Conservation (phyloP, 257 asterid species). For the Catharanthus roseus region DNA sequence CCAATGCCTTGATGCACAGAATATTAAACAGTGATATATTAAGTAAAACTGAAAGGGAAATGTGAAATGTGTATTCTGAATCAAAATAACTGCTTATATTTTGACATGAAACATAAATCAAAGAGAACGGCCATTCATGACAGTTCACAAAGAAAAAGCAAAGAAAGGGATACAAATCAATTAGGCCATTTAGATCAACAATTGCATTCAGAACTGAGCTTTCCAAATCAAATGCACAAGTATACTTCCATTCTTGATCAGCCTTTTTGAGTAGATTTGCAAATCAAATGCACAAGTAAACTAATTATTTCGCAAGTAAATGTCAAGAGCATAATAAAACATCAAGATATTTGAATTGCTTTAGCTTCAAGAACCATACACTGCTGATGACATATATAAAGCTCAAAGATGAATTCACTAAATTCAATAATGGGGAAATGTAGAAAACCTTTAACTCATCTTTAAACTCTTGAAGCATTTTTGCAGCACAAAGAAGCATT, state of each 20-base stretch:
- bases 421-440: slow-evolving; percentile 1
- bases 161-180: no score
- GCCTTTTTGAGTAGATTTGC: no score
- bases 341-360: background rate
- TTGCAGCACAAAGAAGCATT: slow-evolving; percentile 74
- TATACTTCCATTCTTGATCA: background rate
- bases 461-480: slow-evolving; percentile 47
- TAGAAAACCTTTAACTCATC: slow-evolving; percentile 46
- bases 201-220: background rate
- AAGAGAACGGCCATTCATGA: background rate
- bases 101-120: no score
- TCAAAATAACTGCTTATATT: background rate
- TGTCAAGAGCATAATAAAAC: background rate
- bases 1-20: background rate
- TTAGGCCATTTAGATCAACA: background rate
- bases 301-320: background rate
- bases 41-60: background rate
- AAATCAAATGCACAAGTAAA: no score
- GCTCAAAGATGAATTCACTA: background rate
- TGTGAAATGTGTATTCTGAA: background rate
- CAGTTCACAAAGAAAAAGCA: no score
- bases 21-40: background rate
- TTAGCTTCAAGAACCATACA: background rate
- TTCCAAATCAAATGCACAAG: background rate
- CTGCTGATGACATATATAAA: background rate